A percentile compares a stretch with the other conserved stretches of the same genome.
Conservation (phyloP, 192 early-diverging fungal species). For the Coemansia sp. region DNA sequence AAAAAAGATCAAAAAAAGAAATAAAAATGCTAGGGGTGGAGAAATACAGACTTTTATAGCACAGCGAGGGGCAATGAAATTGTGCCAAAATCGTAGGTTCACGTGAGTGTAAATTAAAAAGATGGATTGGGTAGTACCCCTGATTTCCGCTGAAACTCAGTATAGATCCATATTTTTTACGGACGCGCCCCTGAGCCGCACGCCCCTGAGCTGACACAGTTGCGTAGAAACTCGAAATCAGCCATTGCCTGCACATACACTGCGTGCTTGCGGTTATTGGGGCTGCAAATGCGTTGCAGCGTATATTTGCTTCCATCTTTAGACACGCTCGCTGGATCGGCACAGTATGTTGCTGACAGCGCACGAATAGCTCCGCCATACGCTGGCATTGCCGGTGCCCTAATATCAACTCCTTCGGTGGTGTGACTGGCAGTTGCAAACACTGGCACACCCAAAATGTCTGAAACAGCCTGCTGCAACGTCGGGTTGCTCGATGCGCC, state of each 20-base stretch:
- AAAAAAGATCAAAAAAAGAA: neutral
- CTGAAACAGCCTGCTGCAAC: constrained; percentile 61
- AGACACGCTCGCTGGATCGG: neutral
- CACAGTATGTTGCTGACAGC: neutral
- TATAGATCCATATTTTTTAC: neutral
- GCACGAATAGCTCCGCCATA: constrained; percentile 39
- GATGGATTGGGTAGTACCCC: neutral
- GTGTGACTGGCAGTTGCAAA: constrained; percentile 30
- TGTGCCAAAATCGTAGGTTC: neutral
- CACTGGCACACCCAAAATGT: constrained; percentile 72
- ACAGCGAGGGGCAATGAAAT: neutral
- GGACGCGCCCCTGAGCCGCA: neutral
- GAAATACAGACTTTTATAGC: neutral
- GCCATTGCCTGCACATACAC: constrained; percentile 19
- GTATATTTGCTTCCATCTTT: constrained; percentile 5
- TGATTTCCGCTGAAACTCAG: too few species aligned
- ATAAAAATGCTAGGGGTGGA: neutral
- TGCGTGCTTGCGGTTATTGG: constrained; percentile 4
- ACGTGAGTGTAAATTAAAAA: constrained; percentile 1
- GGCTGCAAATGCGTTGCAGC: constrained; percentile 17
- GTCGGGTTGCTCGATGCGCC: constrained; percentile 66
- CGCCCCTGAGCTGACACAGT: constrained; percentile 6
- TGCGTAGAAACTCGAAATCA: constrained; percentile 37
- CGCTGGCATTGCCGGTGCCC: constrained; percentile 39
- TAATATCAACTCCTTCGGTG: neutral